These are phyloP conservation scores for Ascocoryne sarcoides DNA, from an alignment of 2,329 filamentous ascomycete genomes.

Conservation along the genomic window DNA sequence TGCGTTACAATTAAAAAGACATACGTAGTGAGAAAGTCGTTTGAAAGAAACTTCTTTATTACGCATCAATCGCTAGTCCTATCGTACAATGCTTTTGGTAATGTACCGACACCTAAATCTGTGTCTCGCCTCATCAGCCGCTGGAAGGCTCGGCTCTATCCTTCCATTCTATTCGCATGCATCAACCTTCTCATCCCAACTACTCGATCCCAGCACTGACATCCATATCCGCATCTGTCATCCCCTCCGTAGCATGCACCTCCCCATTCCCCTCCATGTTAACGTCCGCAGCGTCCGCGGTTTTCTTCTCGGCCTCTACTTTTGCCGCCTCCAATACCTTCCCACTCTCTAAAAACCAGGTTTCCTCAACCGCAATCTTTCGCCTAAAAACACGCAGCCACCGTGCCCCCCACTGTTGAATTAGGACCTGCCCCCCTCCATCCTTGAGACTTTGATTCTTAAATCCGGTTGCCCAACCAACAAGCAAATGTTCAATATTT, in stretches of 20 bases:
- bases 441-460: conserved; percentile 64
- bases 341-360: conserved; percentile 39
- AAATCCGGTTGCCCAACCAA: conserved; percentile 61
- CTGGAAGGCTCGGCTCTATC: too few species aligned
- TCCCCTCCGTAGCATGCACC: conserved; percentile 58
- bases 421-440: conserved; percentile 51
- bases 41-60: too few species aligned
- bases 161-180: too few species aligned
- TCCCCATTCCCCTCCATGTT: conserved; percentile 54
- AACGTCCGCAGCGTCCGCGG: conserved; percentile 86
- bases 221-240: too few species aligned
- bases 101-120: too few species aligned
- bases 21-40: too few species aligned
- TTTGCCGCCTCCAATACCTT: conserved; percentile 5
- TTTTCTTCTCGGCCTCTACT: conserved; percentile 43
- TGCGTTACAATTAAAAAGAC: too few species aligned
- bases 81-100: too few species aligned
- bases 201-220: too few species aligned
- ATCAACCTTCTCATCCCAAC: too few species aligned
- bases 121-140: too few species aligned
- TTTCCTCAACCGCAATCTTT: conserved; percentile 78
- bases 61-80: too few species aligned
- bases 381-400: conserved; percentile 83
- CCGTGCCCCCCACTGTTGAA: conserved; percentile 71
- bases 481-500: conserved; percentile 69